Evolutionary conservation across 176 grass and related monocot genomes (phyloP), one percentile per base, ranked within the genome.

Genomic region (Musa itinerans): DNA sequence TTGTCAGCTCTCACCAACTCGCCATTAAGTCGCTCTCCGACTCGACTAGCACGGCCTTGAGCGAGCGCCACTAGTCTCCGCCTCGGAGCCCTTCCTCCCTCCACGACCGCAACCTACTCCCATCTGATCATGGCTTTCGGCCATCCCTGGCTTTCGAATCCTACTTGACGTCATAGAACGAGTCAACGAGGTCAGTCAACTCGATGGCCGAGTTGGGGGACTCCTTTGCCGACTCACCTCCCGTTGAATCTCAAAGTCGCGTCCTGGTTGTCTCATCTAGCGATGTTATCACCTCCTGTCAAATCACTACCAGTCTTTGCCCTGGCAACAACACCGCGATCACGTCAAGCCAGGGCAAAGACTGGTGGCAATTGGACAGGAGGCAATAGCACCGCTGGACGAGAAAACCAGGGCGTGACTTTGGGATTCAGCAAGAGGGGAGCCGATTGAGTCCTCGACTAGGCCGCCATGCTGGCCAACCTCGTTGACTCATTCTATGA

Each of bases 251-350:
- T 13, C 76, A 81, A 8, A 93, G 56, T 80, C 85, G 52, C 1
- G 83, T 81, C 83, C 83, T 83, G 52, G 88, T 85, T 48, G 80
- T 89, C 78, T 88, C 81, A 73, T 95, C 85, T 16, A 95, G 76
- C 43, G 73, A 77, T 26, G 78, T 56, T 51, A 83, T 88, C 2
- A 76, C 85, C 75, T 34, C 29, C 3, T 34, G 29, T 3, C 0
- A 3, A 34, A 34, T 4, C 3, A 3, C 29, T 3, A 5, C 29
- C 3, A 34, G 29, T 34, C 29, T 34, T 3, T 0, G 4, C 29
- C 29, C 0, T 5, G 29, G 4, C 4, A 43, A 43, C 4, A 43
- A 3, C 0, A 3, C 34, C 4, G 0, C 0, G 4, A 43, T 43
- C 34, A 43, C 3, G 34, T 43, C 3, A 0, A 43, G 4, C 3